Conservation (phyloP, 108 stramenopile species). For the Discostella stelligeroides region DNA sequence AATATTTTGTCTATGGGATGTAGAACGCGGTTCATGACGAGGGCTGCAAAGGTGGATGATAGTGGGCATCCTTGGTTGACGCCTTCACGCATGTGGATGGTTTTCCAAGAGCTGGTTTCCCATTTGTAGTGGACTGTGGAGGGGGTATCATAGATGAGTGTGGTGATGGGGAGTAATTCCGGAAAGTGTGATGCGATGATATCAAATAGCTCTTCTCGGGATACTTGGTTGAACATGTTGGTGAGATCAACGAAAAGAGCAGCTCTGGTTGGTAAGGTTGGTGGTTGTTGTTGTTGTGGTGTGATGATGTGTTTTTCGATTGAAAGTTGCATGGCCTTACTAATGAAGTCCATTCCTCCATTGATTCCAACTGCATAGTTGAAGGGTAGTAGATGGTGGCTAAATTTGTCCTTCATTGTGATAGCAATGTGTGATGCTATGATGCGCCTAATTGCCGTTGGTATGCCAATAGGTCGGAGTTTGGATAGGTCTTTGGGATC, state of each 20-base stretch:
- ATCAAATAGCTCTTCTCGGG: background rate
- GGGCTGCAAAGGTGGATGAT: too few species aligned
- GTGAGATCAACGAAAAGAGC: slow-evolving; percentile 20
- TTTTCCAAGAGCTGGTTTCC: too few species aligned
- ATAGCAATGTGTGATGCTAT: too few species aligned
- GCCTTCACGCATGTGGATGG: too few species aligned
- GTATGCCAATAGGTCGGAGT: too few species aligned
- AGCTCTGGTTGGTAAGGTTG: slow-evolving; percentile 12
- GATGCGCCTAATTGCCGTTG: too few species aligned
- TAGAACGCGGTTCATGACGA: too few species aligned
- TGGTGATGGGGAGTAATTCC: slow-evolving; percentile 1
- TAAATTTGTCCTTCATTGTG: slow-evolving; percentile 3
- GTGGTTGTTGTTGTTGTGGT: too few species aligned
- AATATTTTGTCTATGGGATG: too few species aligned
- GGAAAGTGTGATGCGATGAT: slow-evolving; percentile 4
- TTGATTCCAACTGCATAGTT: slow-evolving; percentile 26
- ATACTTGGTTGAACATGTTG: slow-evolving; percentile 31
- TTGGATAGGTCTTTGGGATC: too few species aligned
- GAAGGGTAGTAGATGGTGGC: slow-evolving; percentile 10
- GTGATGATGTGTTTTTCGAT: slow-evolving; percentile 22
- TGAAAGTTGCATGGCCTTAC: slow-evolving; percentile 4
- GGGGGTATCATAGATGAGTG: slow-evolving; percentile 7
- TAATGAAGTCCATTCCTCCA: slow-evolving; percentile 14
- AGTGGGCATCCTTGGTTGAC: too few species aligned
- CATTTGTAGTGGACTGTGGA: too few species aligned